These are phyloP conservation scores for Wickerhamiella infanticola DNA, from an alignment of 1,139 yeast genomes.

Conservation along the genomic window DNA sequence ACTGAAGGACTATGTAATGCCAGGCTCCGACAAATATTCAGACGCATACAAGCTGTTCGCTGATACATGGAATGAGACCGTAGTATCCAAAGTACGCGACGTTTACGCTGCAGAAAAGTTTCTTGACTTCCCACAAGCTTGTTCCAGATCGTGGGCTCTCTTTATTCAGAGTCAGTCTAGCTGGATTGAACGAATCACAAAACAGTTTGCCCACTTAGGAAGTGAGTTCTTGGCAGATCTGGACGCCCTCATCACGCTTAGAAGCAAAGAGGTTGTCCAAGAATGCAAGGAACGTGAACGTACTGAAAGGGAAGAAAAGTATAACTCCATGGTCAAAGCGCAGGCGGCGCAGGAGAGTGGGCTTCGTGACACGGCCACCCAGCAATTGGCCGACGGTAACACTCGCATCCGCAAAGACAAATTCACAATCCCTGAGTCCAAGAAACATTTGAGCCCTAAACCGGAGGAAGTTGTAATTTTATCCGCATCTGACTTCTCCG, in stretches of 20 bases:
- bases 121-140: not conserved
- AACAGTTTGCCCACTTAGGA: not conserved
- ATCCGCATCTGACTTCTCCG: not conserved
- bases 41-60: not conserved
- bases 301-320: not conserved
- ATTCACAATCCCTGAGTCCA: not conserved
- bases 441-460: not conserved
- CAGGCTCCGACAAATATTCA: not conserved
- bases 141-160: not conserved
- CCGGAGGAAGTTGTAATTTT: not conserved
- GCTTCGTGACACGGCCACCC: not conserved
- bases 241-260: not conserved
- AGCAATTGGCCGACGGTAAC: not conserved
- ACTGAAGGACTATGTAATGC: not conserved
- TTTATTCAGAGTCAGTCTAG: not conserved
- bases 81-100: not conserved
- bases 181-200: not conserved
- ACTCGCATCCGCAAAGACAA: not conserved
- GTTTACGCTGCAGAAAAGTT: not conserved
- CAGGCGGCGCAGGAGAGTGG: not conserved
- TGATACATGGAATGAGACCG: not conserved
- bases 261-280: not conserved
- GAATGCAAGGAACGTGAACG: not conserved
- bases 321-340: not conserved
- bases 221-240: not conserved